Evolutionary conservation across 2,329 filamentous ascomycete genomes (phyloP), one percentile per base, ranked within the genome.

Genomic region (Colletotrichum shisoi): DNA sequence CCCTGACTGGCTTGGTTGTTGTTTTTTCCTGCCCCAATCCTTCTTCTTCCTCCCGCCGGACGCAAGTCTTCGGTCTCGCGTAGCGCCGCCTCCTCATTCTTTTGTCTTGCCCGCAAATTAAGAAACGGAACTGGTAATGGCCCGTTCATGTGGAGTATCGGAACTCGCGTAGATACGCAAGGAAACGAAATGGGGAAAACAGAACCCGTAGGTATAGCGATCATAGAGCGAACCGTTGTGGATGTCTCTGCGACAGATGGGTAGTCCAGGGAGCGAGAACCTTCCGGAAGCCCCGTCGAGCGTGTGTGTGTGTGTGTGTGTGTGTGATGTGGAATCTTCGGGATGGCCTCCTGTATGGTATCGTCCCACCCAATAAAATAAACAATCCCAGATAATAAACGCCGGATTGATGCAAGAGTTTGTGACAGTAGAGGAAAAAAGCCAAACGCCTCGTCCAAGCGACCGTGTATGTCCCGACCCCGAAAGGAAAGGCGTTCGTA

Each of bases 341-440:
- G 65, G 60, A 57, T 46, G 56, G 61, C 56, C 62, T 65, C 27
- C 45, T 64, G 62, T 66, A 57, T 66, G 65, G 62, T 66, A 68
- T 68, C 62, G 61, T 68, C 49, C 65, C 57, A 57, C 21, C 48
- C 49, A 62, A 45, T 37, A 31, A 44, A 11, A 17, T 1, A 34
- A 15, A 51, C 17, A 46, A 46, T 37, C 21, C 56, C 8, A n/a
- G 13, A 24, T 9, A n/a, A 52, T 31, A 31, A 58, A 67, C 64
- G 64, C 64, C 64, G 40, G 31, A 42, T 39, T 59, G 46, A 67
- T 67, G 64, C 64, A 67, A 31, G 37, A 39, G 51, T 42, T 53
- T 63, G 53, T 67, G 31, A 67, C 46, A 63, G 19, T 31, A 3
- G 39, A 45, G 21, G 21, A 54, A 57, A 57, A 57, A 34, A 19